These are phyloP conservation scores for Syzygium jambos DNA, from an alignment of 345 rosid species.

Conservation along the genomic window DNA sequence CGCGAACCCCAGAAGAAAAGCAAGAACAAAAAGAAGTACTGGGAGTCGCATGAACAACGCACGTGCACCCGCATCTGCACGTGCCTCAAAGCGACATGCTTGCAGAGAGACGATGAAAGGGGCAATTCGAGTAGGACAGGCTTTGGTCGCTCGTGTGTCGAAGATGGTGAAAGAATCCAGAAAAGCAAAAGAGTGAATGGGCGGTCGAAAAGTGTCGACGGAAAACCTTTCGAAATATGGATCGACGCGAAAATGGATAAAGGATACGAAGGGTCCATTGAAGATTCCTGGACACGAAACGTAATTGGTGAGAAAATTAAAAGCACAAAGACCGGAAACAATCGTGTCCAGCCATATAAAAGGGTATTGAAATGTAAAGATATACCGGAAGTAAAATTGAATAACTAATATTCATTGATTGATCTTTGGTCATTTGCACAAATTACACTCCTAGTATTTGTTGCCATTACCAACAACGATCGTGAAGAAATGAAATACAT, in stretches of 20 bases:
- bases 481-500: no score
- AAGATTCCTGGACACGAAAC: not conserved
- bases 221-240: not conserved
- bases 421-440: not conserved
- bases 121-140: not conserved
- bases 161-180: not conserved
- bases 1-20: not conserved
- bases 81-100: not conserved
- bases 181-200: not conserved
- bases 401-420: no score
- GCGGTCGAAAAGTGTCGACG: not conserved
- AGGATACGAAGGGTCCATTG: not conserved
- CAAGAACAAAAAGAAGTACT: not conserved
- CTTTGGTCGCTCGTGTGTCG: not conserved
- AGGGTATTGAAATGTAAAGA: not conserved
- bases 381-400: no score
- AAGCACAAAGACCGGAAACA: not conserved
- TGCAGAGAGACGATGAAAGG: not conserved
- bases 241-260: not conserved
- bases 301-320: not conserved
- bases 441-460: no score
- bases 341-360: not conserved
- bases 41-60: not conserved
- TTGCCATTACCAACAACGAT: no score
- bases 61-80: not conserved